These are phyloP conservation scores for Skeletonema menzelii DNA, from an alignment of 108 stramenopile species.

Conservation along the genomic window DNA sequence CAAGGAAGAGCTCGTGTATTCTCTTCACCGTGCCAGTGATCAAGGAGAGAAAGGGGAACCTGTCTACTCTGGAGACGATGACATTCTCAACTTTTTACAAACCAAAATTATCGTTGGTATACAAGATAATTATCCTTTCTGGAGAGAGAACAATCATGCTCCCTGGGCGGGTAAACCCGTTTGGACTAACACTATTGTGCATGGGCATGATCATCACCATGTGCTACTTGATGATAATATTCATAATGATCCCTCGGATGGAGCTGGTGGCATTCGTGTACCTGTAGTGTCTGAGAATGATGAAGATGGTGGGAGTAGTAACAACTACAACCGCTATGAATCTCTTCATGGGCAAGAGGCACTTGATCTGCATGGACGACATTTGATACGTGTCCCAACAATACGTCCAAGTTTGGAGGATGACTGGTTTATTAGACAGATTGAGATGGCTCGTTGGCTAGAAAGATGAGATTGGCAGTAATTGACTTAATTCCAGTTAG, in stretches of 20 bases:
- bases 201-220: constrained; percentile 62
- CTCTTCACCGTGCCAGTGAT: constrained; percentile 4
- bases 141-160: constrained; percentile 55
- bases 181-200: constrained; percentile 55
- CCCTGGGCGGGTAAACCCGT: constrained; percentile 87
- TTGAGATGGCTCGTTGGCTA: constrained; percentile 49
- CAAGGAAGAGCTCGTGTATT: constrained; percentile 18
- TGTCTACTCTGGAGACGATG: constrained; percentile 67
- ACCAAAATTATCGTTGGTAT: constrained; percentile 65
- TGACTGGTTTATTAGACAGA: constrained; percentile 74
- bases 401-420: constrained; percentile 70
- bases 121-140: constrained; percentile 78
- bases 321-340: constrained; percentile 17
- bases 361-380: constrained; percentile 61
- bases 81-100: constrained; percentile 56
- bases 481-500: too few relatives aligned
- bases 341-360: constrained; percentile 52
- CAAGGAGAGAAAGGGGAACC: neutral
- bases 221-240: constrained; percentile 90
- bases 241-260: constrained; percentile 69
- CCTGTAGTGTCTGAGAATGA: neutral
- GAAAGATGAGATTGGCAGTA: neutral
- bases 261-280: constrained; percentile 73
- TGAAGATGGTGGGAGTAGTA: neutral
- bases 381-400: constrained; percentile 83